These are phyloP conservation scores for Alternaria angustiovoidea DNA, from an alignment of 2,329 filamentous ascomycete genomes.

Conservation along the genomic window DNA sequence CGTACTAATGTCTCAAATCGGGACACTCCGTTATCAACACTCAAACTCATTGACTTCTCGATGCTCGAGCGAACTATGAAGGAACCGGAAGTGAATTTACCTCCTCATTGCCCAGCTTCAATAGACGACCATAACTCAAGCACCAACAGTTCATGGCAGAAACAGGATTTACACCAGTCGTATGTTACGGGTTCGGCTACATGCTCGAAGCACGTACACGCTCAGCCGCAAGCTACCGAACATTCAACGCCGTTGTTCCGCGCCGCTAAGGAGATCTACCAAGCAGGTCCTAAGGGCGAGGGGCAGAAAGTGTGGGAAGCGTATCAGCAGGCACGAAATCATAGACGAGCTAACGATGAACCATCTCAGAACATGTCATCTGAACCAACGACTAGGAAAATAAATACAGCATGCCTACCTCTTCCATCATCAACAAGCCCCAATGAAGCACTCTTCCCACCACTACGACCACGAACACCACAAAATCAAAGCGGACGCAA, in stretches of 20 bases:
- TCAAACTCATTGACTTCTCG: background rate
- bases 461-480: background rate
- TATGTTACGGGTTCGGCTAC: background rate
- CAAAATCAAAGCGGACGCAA: background rate
- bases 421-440: background rate
- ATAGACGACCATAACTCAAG: background rate
- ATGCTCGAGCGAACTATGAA: conserved; percentile 1
- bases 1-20: background rate
- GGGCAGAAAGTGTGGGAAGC: conserved; percentile 33
- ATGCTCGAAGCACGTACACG: background rate
- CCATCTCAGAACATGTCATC: background rate
- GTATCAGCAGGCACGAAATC: conserved; percentile 20
- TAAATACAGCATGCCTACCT: background rate
- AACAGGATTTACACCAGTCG: background rate
- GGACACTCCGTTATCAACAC: background rate
- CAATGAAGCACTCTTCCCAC: conserved; percentile 6
- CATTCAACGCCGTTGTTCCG: conserved; percentile 4
- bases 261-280: conserved; percentile 31
- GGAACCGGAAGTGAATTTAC: conserved; percentile 1
- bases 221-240: background rate
- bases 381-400: background rate
- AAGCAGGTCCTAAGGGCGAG: conserved; percentile 36
- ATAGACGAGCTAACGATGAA: conserved; percentile 1
- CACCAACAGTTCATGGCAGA: background rate
- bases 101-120: background rate